Evolutionary conservation across 1,284 basidiomycete genomes (phyloP).

Genomic region (Xerocomus nothofagi): DNA sequence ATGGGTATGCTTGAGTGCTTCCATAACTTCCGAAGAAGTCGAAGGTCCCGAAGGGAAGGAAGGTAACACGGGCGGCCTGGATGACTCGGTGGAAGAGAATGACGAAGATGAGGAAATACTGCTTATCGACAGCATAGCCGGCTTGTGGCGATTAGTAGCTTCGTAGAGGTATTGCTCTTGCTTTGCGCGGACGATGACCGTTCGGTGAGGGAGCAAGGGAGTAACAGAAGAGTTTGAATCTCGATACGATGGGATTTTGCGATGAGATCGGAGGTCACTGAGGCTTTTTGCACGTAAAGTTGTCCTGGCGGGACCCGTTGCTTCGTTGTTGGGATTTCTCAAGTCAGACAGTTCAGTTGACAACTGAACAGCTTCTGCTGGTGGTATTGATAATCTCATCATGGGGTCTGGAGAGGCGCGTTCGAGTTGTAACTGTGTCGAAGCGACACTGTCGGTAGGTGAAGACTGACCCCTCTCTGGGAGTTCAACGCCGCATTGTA

Average conservation of each 20-base stretch:
- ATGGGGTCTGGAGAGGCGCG: slow-evolving; percentile 19
- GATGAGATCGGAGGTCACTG: slow-evolving; percentile 48
- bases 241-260: slow-evolving; percentile 28
- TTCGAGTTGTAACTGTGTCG: slow-evolving; percentile 27
- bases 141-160: slow-evolving; percentile 41
- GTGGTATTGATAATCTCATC: slow-evolving; percentile 15
- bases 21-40: slow-evolving; percentile 64
- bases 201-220: slow-evolving; percentile 38
- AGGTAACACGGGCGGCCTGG: slow-evolving; percentile 44
- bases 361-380: slow-evolving; percentile 9
- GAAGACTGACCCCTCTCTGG: slow-evolving; percentile 51
- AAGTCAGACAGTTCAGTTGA: slow-evolving; percentile 15
- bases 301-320: slow-evolving; percentile 31
- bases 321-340: slow-evolving; percentile 17
- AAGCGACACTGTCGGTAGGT: slow-evolving; percentile 37
- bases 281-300: slow-evolving; percentile 53
- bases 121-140: slow-evolving; percentile 53
- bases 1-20: slow-evolving; percentile 73
- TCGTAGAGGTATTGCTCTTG: slow-evolving; percentile 37
- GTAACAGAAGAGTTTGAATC: slow-evolving; percentile 34
- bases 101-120: slow-evolving; percentile 65
- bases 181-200: slow-evolving; percentile 28
- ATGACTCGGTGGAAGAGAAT: slow-evolving; percentile 50
- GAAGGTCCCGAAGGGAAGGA: slow-evolving; percentile 71
- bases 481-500: slow-evolving; percentile 79